Conservation (phyloP, 208 protist species). For the Kentomonas sorsogonicus region DNA sequence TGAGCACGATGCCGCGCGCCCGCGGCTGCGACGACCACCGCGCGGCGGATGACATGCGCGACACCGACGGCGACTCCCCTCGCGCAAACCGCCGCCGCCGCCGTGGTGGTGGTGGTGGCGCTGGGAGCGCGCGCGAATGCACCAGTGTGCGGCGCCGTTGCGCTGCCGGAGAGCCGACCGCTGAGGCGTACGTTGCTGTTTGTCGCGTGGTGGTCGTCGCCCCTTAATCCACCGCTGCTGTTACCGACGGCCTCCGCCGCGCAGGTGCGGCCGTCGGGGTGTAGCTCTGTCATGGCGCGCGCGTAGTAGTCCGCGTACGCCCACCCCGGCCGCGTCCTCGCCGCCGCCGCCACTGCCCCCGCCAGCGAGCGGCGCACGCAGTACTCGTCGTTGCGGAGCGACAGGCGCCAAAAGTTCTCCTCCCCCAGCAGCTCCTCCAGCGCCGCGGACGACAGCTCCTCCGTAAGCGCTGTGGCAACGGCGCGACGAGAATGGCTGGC, state of each 20-base stretch:
- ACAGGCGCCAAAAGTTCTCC: conserved; percentile 69
- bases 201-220: not conserved
- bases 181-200: not conserved
- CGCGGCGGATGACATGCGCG: conserved; percentile 13
- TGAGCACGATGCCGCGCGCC: conserved; percentile 4
- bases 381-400: conserved; percentile 63
- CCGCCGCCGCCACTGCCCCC: conserved; percentile 4
- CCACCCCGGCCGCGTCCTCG: not conserved
- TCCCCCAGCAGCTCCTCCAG: conserved; percentile 59
- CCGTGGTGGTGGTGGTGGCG: not conserved
- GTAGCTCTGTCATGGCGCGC: not conserved
- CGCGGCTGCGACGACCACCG: conserved; percentile 15
- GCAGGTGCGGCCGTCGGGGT: not conserved
- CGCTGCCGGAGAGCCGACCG: too few relatives aligned
- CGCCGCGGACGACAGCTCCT: conserved; percentile 37
- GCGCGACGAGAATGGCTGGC: not conserved
- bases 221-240: not conserved
- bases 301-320: not conserved
- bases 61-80: too few relatives aligned
- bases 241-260: not conserved
- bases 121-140: not conserved
- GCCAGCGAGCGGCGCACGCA: conserved; percentile 18
- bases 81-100: too few relatives aligned
- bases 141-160: not conserved
- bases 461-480: conserved; percentile 13